A percentile compares a stretch with the other conserved stretches of the same genome.
Conservation (phyloP, 257 asterid species). For the Perilla frutescens region DNA sequence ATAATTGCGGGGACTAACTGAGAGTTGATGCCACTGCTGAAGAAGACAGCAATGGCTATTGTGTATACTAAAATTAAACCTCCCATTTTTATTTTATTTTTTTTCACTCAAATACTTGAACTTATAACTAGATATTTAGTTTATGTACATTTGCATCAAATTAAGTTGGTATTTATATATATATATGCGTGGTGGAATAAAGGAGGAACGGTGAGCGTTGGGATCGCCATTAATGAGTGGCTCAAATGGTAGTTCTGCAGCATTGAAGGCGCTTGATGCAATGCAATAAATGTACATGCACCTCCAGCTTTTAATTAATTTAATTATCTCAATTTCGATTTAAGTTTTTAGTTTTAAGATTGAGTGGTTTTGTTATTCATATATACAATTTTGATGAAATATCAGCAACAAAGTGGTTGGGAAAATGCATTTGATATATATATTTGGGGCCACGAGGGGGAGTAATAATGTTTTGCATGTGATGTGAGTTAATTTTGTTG, state of each 20-base stretch:
- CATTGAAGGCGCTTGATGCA: slow-evolving; percentile 49
- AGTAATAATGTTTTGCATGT: slow-evolving; percentile 46
- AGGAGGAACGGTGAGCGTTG: slow-evolving; percentile 48
- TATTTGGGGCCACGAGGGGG: slow-evolving; percentile 32
- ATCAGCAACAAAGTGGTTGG: slow-evolving; percentile 46
- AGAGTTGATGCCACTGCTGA: slow-evolving; percentile 38
- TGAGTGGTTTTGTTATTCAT: neutral
- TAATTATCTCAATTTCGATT: too few species aligned
- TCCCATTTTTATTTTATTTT: slow-evolving; percentile 31
- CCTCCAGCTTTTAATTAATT: neutral
- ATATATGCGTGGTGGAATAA: slow-evolving; percentile 32
- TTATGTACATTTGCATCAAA: too few species aligned
- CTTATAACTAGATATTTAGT: too few species aligned
- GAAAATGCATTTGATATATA: slow-evolving; percentile 37
- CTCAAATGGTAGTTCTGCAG: slow-evolving; percentile 45
- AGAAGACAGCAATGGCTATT: slow-evolving; percentile 40
- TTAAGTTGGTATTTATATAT: neutral
- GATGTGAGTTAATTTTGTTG: slow-evolving; percentile 46
- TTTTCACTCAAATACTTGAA: neutral
- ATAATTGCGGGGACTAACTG: slow-evolving; percentile 86
- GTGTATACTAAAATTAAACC: slow-evolving; percentile 33
- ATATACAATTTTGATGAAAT: slow-evolving; percentile 18
- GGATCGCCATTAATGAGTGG: slow-evolving; percentile 57
- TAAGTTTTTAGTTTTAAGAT: neutral
- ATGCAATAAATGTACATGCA: slow-evolving; percentile 23